Evolutionary conservation across 495 filamentous ascomycete species (phyloP).

Genomic region (Trypethelium eluteriae): DNA sequence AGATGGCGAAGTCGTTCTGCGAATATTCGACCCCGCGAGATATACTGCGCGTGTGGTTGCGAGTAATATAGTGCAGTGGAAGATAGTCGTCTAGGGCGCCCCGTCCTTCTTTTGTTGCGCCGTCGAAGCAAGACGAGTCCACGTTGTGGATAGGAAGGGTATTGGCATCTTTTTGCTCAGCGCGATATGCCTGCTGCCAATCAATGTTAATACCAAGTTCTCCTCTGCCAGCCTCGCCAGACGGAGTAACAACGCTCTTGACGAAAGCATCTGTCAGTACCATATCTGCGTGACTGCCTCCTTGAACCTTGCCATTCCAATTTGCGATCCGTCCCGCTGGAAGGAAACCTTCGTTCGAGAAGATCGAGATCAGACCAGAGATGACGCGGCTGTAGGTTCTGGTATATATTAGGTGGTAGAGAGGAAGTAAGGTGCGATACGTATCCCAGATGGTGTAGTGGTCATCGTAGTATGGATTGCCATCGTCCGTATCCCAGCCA

Average conservation of each 20-base stretch:
- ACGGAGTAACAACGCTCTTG: slow-evolving; percentile 36
- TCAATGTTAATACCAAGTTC: slow-evolving; percentile 30
- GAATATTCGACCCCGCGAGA: slow-evolving; percentile 68
- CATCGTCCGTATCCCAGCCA: slow-evolving; percentile 49
- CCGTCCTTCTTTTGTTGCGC: slow-evolving; percentile 46
- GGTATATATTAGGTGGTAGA: slow-evolving; percentile 63
- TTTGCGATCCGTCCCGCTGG: slow-evolving; percentile 57
- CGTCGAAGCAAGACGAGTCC: background rate
- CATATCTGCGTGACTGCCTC: slow-evolving; percentile 70
- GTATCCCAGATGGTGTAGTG: slow-evolving; percentile 63
- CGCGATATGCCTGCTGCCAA: slow-evolving; percentile 62
- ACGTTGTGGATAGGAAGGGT: background rate
- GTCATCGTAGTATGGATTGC: slow-evolving; percentile 71
- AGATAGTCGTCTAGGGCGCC: slow-evolving; percentile 64
- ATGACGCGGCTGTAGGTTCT: slow-evolving; percentile 57
- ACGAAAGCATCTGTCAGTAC: slow-evolving; percentile 61
- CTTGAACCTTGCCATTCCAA: slow-evolving; percentile 56
- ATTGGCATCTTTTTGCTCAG: slow-evolving; percentile 65
- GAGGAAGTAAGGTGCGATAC: slow-evolving; percentile 61
- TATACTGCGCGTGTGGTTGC: slow-evolving; percentile 62
- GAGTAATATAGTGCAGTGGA: slow-evolving; percentile 57
- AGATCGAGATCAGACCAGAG: slow-evolving; percentile 63
- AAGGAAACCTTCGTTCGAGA: slow-evolving; percentile 59
- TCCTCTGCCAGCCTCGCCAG: background rate
- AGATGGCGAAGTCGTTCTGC: slow-evolving; percentile 69